Percentiles rank a stretch among this genome's conserved stretches.
Conservation (phyloP, 2,329 filamentous ascomycete genomes). For the Sarocladiaceae sp. region DNA sequence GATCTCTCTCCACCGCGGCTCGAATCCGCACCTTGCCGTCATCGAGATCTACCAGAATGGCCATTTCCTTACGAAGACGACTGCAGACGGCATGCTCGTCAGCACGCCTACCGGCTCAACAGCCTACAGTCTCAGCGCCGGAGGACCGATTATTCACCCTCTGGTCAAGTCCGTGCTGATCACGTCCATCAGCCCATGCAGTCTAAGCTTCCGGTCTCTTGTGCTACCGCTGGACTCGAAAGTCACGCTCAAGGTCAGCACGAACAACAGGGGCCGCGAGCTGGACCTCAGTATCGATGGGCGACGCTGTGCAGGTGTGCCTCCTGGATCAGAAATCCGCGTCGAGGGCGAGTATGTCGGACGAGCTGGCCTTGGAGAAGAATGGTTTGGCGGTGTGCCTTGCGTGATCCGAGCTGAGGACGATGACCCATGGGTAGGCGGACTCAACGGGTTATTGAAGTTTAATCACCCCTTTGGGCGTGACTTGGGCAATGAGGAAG, state of each 20-base stretch:
- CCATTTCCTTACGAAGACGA: slow-evolving; percentile 86
- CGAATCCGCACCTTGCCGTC: slow-evolving; percentile 83
- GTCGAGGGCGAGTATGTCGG: slow-evolving; percentile 83
- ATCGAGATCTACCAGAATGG: slow-evolving; percentile 89
- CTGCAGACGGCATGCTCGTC: slow-evolving; percentile 91
- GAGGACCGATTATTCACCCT: slow-evolving; percentile 91
- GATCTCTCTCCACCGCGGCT: slow-evolving; percentile 86
- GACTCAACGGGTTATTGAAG: slow-evolving; percentile 87
- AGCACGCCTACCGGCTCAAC: slow-evolving; percentile 93
- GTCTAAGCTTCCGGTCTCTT: slow-evolving; percentile 85
- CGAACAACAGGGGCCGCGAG: slow-evolving; percentile 72
- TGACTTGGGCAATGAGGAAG: slow-evolving; percentile 19
- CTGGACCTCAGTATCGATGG: slow-evolving; percentile 79
- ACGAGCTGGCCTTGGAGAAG: slow-evolving; percentile 31
- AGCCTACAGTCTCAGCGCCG: slow-evolving; percentile 89
- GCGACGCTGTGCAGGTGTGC: slow-evolving; percentile 60
- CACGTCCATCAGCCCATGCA: slow-evolving; percentile 91
- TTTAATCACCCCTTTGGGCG: slow-evolving; percentile 94
- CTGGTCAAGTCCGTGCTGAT: slow-evolving; percentile 83
- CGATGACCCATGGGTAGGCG: slow-evolving; percentile 95
- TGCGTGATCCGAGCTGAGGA: slow-evolving; percentile 76
- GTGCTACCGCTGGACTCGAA: slow-evolving; percentile 84
- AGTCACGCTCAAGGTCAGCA: slow-evolving; percentile 75
- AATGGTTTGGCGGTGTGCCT: slow-evolving; percentile 78
- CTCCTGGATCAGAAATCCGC: slow-evolving; percentile 75